Base-by-base conservation (phyloP, 73 alveolate genomes). In the Tetrahymena thermophila region DNA sequence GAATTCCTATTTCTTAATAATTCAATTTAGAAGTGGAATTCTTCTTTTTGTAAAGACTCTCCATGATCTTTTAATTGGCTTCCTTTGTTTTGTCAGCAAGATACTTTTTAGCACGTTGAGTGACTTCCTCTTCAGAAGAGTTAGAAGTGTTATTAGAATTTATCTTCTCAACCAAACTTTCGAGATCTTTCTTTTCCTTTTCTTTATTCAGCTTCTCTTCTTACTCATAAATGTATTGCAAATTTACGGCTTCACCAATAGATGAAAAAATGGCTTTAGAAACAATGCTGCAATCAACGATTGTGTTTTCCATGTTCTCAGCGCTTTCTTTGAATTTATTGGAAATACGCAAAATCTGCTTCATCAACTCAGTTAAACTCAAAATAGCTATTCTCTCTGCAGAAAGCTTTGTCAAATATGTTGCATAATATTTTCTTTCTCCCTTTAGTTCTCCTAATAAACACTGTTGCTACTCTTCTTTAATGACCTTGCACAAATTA, bases 401-500 rank as follows among this genome's bases (percentile, higher is more conserved):
- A n/a, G 93, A 44, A 4, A 94, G 31, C 56, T 85, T 94, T 15
- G 93, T 96, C 35, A 71, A 37, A 25, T 25, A 38, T 13, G 56
- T 44, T 11, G 94, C 94, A 71, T 94, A 25, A 96, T 89, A 35
- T n/a, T 94, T 85, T 93, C 38, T 57, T 35, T 37, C 38, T 85
- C 57, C 42, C 94, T 95, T 94, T 83, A 58, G 40, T 56, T 34
- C 95, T 35, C 96, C 40, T 93, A 94, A 89, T 9, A 98, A 93
- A 89, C 95, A 94, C 35, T 94, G 31, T 84, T 95, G 25, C 96
- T 97, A 85, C 94, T 96, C 96, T 96, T 96, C 93, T 85, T 94
- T 94, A 58, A 98, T 71, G 50, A 94, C 95, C 94, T 94, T 93
- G 97, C 97, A 38, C 85, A 93, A 83, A 93, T 96, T 40, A 95